Percentiles rank a stretch among this genome's conserved stretches.
These are phyloP conservation scores for Galeopsis tetrahit DNA, from an alignment of 257 asterid species.

Conservation along the genomic window DNA sequence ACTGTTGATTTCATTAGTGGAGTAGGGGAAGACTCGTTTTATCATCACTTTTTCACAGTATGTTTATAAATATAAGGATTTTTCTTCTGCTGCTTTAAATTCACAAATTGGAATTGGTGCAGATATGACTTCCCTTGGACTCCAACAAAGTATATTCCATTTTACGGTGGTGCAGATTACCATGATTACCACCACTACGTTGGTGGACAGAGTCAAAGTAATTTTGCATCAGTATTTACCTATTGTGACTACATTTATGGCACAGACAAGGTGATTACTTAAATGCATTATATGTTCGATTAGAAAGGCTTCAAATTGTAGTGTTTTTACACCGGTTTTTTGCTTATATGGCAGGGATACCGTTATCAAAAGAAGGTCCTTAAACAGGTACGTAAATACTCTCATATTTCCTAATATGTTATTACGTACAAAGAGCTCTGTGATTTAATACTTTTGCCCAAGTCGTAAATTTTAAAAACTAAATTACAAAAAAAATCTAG, in stretches of 20 bases:
- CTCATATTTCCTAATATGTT: not conserved
- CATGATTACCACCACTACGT: constrained; percentile 99
- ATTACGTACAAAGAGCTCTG: not conserved
- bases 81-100: constrained; percentile 25
- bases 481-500: too few species aligned
- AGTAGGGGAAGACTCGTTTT: not conserved
- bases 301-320: constrained; percentile 25
- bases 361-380: constrained; percentile 87
- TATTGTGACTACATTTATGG: constrained; percentile 96
- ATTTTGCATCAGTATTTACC: constrained; percentile 97
- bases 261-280: constrained; percentile 82
- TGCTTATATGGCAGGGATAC: constrained; percentile 63
- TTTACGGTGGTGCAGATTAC: constrained; percentile 96
- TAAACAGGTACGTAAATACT: constrained; percentile 61
- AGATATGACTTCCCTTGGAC: constrained; percentile 98
- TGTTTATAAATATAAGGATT: not conserved
- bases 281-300: not conserved
- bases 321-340: constrained; percentile 24
- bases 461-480: too few species aligned
- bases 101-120: constrained; percentile 27
- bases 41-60: not conserved
- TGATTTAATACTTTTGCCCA: not conserved
- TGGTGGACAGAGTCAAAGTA: constrained; percentile 97
- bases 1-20: not conserved
- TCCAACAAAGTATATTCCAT: constrained; percentile 84